These are phyloP conservation scores for Trichophyton simii DNA, from an alignment of 2,329 filamentous ascomycete genomes.

Conservation along the genomic window DNA sequence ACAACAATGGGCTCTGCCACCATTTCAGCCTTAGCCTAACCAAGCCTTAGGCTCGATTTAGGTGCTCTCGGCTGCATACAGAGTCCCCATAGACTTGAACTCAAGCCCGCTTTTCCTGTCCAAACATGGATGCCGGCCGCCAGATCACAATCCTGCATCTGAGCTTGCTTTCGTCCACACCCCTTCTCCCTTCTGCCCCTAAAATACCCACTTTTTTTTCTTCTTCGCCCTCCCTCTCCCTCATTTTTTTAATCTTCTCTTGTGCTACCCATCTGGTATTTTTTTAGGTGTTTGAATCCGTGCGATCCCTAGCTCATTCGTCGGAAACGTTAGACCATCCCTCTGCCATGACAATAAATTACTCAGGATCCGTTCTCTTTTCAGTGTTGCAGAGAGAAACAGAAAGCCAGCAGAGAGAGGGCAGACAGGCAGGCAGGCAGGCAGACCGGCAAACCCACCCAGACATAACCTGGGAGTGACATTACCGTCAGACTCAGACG, in stretches of 20 bases:
- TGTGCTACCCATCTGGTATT: constrained; percentile 7
- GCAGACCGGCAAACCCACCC: too few species aligned
- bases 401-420: neutral
- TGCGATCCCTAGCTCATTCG: constrained; percentile 7
- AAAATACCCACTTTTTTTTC: neutral
- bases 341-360: constrained; percentile 6
- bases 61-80: constrained; percentile 7
- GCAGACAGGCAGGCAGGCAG: neutral
- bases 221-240: too few species aligned
- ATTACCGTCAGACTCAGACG: neutral
- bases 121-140: constrained; percentile 6
- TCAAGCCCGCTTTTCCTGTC: constrained; percentile 3
- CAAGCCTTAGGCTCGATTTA: constrained; percentile 5
- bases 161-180: constrained; percentile 5
- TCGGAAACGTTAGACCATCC: constrained; percentile 3
- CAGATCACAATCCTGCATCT: constrained; percentile 7
- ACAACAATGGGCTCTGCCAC: neutral
- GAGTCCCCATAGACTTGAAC: constrained; percentile 3
- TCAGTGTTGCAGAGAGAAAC: neutral
- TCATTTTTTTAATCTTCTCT: constrained; percentile 7
- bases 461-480: too few species aligned
- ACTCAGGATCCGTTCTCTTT: constrained; percentile 5
- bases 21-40: constrained; percentile 4
- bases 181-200: neutral
- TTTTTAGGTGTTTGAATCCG: constrained; percentile 3